Conservation (phyloP, 2,329 filamentous ascomycete genomes). For the Anisogramma anomala region DNA sequence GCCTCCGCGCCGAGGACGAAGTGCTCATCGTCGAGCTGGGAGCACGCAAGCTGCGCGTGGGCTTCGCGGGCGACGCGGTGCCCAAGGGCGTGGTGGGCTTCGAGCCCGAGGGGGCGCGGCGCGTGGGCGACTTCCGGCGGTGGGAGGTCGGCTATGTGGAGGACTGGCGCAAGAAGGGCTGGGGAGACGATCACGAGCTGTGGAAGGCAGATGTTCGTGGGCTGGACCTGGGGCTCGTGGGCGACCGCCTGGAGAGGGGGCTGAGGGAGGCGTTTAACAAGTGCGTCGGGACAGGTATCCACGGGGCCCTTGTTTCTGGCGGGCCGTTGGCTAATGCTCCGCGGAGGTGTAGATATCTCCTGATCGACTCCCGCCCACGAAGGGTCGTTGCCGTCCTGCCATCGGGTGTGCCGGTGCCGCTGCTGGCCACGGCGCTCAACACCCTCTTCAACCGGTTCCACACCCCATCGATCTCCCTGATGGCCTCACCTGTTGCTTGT, state of each 20-base stretch:
- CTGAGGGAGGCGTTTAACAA: constrained; percentile 73
- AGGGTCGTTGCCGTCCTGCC: constrained; percentile 66
- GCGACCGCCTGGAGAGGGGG: constrained; percentile 76
- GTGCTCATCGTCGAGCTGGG: constrained; percentile 74
- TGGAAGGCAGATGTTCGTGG: constrained; percentile 66
- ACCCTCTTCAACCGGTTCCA: constrained; percentile 74
- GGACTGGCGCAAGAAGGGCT: constrained; percentile 39
- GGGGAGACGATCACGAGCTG: constrained; percentile 58
- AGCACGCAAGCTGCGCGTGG: constrained; percentile 64
- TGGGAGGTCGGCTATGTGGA: constrained; percentile 47
- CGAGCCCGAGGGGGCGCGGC: constrained; percentile 61
- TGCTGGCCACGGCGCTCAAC: constrained; percentile 65
- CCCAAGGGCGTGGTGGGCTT: constrained; percentile 64
- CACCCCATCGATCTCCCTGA: constrained; percentile 65
- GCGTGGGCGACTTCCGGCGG: constrained; percentile 69
- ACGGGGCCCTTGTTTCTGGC: background rate
- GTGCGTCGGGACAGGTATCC: constrained; percentile 38
- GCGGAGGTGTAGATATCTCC: constrained; percentile 37
- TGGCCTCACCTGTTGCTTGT: constrained; percentile 65
- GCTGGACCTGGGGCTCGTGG: constrained; percentile 65
- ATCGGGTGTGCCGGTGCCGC: constrained; percentile 61
- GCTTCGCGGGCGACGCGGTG: constrained; percentile 72
- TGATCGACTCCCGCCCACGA: constrained; percentile 65
- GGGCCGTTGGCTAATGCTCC: constrained; percentile 8
- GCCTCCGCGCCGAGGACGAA: constrained; percentile 69